A percentile compares a stretch with the other conserved stretches of the same genome.
Evolutionary conservation across 1,139 yeast genomes (phyloP).

Genomic region (Suhomyces bribrorum): DNA sequence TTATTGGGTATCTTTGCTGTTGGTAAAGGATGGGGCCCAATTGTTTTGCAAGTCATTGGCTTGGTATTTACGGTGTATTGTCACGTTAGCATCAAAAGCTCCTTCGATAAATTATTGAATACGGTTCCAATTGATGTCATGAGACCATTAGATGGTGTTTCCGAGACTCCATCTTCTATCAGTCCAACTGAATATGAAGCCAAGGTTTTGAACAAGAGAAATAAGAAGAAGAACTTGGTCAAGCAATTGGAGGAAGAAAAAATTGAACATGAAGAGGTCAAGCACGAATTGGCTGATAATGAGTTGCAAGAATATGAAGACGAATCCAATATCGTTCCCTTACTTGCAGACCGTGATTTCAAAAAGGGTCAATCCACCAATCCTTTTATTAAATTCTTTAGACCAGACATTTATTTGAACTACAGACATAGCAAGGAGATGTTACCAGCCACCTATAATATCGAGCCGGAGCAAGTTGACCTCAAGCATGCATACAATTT

Average conservation of each 20-base stretch:
- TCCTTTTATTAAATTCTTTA: constrained; percentile 48
- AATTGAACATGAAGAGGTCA: constrained; percentile 23
- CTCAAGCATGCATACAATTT: constrained; percentile 55
- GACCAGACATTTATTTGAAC: constrained; percentile 67
- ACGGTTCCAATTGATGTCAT: constrained; percentile 68
- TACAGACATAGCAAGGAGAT: constrained; percentile 54
- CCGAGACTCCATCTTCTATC: constrained; percentile 52
- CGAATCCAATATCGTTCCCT: constrained; percentile 32
- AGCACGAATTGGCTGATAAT: constrained; percentile 21
- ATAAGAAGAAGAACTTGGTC: constrained; percentile 15
- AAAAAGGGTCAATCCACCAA: constrained; percentile 33
- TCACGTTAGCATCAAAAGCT: constrained; percentile 59
- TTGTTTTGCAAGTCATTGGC: constrained; percentile 70
- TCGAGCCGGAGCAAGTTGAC: constrained; percentile 32
- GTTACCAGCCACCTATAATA: constrained; percentile 52
- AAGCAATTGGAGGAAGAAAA: constrained; percentile 20
- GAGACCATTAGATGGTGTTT: constrained; percentile 68
- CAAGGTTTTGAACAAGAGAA: constrained; percentile 31
- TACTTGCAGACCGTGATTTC: constrained; percentile 57
- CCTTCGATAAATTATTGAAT: constrained; percentile 63
- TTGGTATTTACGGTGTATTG: constrained; percentile 63
- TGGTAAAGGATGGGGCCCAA: constrained; percentile 95
- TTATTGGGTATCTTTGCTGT: constrained; percentile 82
- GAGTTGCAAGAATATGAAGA: constrained; percentile 13
- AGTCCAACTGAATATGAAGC: constrained; percentile 33